phyloP scores from a whole-genome alignment of 2,329 filamentous ascomycete genomes.

The Trichoderma simmonsii region DNA sequence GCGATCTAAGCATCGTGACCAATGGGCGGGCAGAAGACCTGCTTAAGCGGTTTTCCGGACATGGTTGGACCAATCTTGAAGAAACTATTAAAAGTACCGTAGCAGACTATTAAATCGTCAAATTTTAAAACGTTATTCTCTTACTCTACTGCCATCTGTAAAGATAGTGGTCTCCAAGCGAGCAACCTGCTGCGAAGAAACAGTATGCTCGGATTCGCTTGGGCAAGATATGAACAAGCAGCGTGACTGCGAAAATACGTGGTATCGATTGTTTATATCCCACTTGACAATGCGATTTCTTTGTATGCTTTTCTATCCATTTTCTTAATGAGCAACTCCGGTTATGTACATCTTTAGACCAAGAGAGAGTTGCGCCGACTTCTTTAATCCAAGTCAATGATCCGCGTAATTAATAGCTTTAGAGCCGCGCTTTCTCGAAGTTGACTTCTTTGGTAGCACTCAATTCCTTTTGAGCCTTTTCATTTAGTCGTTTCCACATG shows the following conservation, averaged over 20 bases:
- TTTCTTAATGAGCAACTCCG: not conserved
- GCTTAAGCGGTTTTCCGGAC: conserved; percentile 19
- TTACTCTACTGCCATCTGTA: not conserved
- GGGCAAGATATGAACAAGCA: not conserved
- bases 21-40: conserved; percentile 22
- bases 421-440: not conserved
- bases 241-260: not conserved
- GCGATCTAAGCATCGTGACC: conserved; percentile 13
- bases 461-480: not conserved
- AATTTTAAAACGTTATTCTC: not conserved
- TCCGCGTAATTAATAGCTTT: not conserved
- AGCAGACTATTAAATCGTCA: not conserved
- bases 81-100: not conserved
- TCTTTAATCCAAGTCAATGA: not conserved
- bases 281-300: not conserved
- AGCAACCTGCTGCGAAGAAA: not conserved
- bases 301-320: not conserved
- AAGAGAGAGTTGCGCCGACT: not conserved
- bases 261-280: not conserved
- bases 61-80: conserved; percentile 23
- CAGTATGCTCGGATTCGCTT: not conserved
- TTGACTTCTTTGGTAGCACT: not conserved
- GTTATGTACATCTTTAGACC: not conserved
- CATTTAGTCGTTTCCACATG: conserved; percentile 56
- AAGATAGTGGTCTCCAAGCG: not conserved